These are phyloP conservation scores for Monosporascus sp. DNA, from an alignment of 2,329 filamentous ascomycete species.

Conservation along the genomic window DNA sequence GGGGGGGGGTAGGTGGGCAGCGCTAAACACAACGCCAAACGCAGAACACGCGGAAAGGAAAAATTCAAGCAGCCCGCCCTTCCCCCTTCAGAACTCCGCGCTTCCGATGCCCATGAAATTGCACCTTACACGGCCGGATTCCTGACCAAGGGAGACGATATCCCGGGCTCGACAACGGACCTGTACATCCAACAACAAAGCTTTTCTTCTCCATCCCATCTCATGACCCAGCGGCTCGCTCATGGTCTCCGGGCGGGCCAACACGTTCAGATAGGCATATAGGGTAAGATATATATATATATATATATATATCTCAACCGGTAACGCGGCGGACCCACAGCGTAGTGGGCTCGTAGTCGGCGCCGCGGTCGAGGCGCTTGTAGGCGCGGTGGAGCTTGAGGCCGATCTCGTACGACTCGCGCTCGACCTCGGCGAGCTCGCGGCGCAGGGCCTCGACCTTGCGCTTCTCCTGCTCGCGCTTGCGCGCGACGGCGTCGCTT, in stretches of 20 bases:
- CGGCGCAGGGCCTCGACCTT: conserved; percentile 62
- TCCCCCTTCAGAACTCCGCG: neutral
- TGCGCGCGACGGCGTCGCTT: conserved; percentile 56
- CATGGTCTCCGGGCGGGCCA: too few relatives aligned
- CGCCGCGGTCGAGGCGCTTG: conserved; percentile 67
- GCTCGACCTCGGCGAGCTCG: conserved; percentile 67
- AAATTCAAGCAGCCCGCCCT: neutral
- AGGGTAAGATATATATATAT: too few relatives aligned
- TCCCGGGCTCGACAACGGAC: too few relatives aligned
- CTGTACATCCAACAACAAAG: too few relatives aligned
- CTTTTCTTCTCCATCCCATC: neutral
- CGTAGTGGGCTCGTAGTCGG: conserved; percentile 58
- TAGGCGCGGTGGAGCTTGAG: conserved; percentile 69
- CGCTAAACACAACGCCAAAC: too few relatives aligned
- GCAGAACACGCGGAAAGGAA: too few relatives aligned
- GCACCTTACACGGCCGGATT: neutral
- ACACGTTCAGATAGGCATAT: too few relatives aligned
- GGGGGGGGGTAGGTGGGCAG: too few relatives aligned
- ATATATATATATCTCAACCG: conserved; percentile 34
- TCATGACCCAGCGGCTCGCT: too few relatives aligned
- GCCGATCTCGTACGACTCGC: conserved; percentile 74
- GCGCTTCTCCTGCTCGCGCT: conserved; percentile 52
- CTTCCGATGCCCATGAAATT: neutral
- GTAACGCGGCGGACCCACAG: conserved; percentile 79
- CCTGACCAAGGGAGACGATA: too few relatives aligned